phyloP scores from a whole-genome alignment of 1,139 yeast genomes.

The Suhomyces ambrosiae region DNA sequence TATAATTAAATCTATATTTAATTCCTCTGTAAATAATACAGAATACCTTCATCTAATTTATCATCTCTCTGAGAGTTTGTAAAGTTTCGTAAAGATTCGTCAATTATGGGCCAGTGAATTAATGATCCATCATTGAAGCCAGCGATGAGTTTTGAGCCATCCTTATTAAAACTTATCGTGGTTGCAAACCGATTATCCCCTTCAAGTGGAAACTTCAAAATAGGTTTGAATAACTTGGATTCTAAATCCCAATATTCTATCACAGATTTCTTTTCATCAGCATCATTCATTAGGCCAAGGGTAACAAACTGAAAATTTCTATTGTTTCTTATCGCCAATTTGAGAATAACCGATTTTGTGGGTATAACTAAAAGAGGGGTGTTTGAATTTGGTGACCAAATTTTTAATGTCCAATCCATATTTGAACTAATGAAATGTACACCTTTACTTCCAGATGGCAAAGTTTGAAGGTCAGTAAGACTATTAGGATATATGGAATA shows the following conservation, averaged over 20 bases:
- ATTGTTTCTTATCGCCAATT: constrained; percentile 46
- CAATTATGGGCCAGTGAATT: constrained; percentile 23
- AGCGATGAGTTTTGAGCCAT: constrained; percentile 26
- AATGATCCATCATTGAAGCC: constrained; percentile 33
- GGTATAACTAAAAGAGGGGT: constrained; percentile 28
- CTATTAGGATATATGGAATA: constrained; percentile 7
- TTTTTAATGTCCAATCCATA: constrained; percentile 33
- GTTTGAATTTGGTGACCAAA: constrained; percentile 24
- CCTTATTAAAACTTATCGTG: constrained; percentile 23
- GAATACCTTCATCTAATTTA: constrained; percentile 15
- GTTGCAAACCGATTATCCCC: constrained; percentile 17
- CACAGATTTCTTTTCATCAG: constrained; percentile 22
- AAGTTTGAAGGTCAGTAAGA: constrained; percentile 12
- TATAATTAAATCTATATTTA: constrained; percentile 4
- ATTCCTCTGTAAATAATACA: constrained; percentile 10
- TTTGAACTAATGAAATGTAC: constrained; percentile 26
- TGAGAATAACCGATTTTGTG: constrained; percentile 44
- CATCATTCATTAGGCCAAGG: constrained; percentile 40
- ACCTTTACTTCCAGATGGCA: constrained; percentile 7
- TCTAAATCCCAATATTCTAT: constrained; percentile 61
- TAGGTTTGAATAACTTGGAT: constrained; percentile 40
- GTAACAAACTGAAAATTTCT: constrained; percentile 48
- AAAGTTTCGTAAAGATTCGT: constrained; percentile 15
- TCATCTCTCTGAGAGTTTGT: constrained; percentile 7
- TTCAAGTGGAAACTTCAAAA: constrained; percentile 25